phyloP scores from a whole-genome alignment of 2,329 filamentous ascomycete genomes.

The Sarocladium strictum region DNA sequence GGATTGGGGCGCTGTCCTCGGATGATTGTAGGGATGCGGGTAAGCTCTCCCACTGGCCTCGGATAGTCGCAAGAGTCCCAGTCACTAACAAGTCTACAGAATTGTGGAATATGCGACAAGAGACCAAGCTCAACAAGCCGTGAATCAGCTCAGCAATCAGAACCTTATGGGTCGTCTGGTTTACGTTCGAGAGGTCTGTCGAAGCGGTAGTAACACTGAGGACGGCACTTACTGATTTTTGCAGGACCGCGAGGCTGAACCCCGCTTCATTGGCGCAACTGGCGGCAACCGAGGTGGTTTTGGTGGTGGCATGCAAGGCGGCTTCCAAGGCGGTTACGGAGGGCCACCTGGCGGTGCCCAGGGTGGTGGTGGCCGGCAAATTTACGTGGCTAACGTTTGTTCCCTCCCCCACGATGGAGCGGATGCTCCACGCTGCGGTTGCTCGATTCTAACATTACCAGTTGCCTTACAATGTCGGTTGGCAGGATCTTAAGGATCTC shows the following conservation, averaged over 20 bases:
- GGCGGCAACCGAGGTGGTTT: conserved; percentile 57
- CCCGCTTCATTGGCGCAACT: conserved; percentile 80
- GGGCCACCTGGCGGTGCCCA: conserved; percentile 44
- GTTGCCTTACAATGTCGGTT: conserved; percentile 96
- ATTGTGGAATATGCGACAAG: conserved; percentile 99
- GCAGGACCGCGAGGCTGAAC: conserved; percentile 95
- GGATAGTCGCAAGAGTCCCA: not conserved
- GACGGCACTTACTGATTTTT: not conserved
- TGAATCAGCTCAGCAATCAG: conserved; percentile 97
- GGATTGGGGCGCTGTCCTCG: conserved; percentile 86
- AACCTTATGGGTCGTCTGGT: conserved; percentile 97
- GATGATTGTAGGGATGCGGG: conserved; percentile 99
- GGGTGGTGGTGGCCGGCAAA: conserved; percentile 67
- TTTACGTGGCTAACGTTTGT: conserved; percentile 98
- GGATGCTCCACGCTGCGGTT: not conserved
- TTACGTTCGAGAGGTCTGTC: conserved; percentile 88
- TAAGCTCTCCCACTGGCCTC: conserved; percentile 47
- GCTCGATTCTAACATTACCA: conserved; percentile 32
- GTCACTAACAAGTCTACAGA: conserved; percentile 44
- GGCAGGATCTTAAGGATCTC: conserved; percentile 98
- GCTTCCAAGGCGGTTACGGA: conserved; percentile 44
- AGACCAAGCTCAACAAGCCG: conserved; percentile 97
- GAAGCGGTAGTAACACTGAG: not conserved
- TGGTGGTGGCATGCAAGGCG: conserved; percentile 47
- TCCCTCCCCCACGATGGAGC: conserved; percentile 12